Percentiles rank a stretch among this genome's conserved stretches.
Evolutionary conservation across 805 yeast species (phyloP).

Genomic region (Candida chilensis): DNA sequence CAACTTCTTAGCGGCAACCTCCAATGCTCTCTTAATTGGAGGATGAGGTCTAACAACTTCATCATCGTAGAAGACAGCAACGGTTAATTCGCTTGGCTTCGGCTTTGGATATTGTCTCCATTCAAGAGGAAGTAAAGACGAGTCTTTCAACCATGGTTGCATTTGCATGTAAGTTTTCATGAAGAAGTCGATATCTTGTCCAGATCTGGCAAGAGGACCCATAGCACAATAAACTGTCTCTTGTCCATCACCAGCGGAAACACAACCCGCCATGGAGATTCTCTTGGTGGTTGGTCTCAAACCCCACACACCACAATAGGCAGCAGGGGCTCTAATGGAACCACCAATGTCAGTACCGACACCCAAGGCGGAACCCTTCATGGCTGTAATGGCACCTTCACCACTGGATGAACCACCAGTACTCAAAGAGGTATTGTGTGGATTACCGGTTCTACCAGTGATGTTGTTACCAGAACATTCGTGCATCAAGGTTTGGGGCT

Average conservation of each 20-base stretch:
- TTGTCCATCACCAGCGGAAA: slow-evolving; percentile 26
- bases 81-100: slow-evolving; percentile 16
- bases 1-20: slow-evolving; percentile 22
- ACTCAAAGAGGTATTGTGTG: slow-evolving; percentile 25
- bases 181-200: slow-evolving; percentile 32
- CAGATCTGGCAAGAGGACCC: slow-evolving; percentile 37
- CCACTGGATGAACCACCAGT: slow-evolving; percentile 26
- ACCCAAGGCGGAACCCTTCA: slow-evolving; percentile 16
- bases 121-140: slow-evolving; percentile 16
- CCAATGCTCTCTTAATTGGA: slow-evolving; percentile 26
- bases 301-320: slow-evolving; percentile 26
- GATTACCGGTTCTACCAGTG: slow-evolving; percentile 25
- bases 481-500: slow-evolving; percentile 37
- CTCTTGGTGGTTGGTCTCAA: slow-evolving; percentile 31
- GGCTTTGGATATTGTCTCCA: slow-evolving; percentile 30
- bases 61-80: slow-evolving; percentile 31
- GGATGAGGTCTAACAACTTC: slow-evolving; percentile 32
- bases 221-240: slow-evolving; percentile 36
- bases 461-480: slow-evolving; percentile 23
- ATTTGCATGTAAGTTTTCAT: slow-evolving; percentile 29
- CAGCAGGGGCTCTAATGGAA: slow-evolving; percentile 17
- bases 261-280: slow-evolving; percentile 16
- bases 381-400: slow-evolving; percentile 15
- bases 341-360: slow-evolving; percentile 23
- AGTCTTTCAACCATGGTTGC: slow-evolving; percentile 29